phyloP scores from a whole-genome alignment of 2,329 filamentous ascomycete species.

The Phyllosticta paracitricarpa region DNA sequence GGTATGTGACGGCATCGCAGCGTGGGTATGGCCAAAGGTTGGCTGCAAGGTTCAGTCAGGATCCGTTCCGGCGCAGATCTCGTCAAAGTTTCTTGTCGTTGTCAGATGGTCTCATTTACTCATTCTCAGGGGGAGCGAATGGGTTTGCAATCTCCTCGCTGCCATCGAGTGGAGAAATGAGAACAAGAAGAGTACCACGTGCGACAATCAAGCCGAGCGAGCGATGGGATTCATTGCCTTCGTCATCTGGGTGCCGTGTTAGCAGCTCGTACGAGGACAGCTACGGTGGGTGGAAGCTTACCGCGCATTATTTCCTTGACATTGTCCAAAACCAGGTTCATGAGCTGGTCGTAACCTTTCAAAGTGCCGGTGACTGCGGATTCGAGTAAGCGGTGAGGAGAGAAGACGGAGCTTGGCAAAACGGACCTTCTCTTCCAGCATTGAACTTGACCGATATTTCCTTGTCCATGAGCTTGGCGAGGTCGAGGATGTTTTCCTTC shows the following conservation, averaged over 20 bases:
- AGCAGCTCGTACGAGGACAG: background rate
- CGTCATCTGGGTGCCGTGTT: constrained; percentile 57
- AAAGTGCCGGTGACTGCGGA: constrained; percentile 69
- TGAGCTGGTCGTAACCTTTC: constrained; percentile 93
- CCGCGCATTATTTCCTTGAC: constrained; percentile 84
- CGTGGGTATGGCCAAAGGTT: background rate
- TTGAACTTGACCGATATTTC: constrained; percentile 93
- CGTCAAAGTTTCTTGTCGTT: background rate
- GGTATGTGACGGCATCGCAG: background rate
- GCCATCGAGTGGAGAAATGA: constrained; percentile 86
- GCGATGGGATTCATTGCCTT: constrained; percentile 76
- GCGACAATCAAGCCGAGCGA: constrained; percentile 78
- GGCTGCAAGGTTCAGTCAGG: background rate
- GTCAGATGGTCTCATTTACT: constrained; percentile 18
- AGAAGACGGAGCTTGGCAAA: background rate
- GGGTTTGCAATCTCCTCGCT: constrained; percentile 95
- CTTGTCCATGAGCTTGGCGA: constrained; percentile 96
- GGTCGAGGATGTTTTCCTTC: constrained; percentile 96
- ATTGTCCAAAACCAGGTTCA: constrained; percentile 95
- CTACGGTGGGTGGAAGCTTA: constrained; percentile 32
- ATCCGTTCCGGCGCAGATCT: background rate
- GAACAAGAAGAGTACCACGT: constrained; percentile 81
- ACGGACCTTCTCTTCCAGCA: constrained; percentile 76
- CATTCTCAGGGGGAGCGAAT: constrained; percentile 67
- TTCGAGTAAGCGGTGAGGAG: constrained; percentile 11